Evolutionary conservation across 2,329 filamentous ascomycete genomes (phyloP).

Genomic region (Colletotrichum magnum): DNA sequence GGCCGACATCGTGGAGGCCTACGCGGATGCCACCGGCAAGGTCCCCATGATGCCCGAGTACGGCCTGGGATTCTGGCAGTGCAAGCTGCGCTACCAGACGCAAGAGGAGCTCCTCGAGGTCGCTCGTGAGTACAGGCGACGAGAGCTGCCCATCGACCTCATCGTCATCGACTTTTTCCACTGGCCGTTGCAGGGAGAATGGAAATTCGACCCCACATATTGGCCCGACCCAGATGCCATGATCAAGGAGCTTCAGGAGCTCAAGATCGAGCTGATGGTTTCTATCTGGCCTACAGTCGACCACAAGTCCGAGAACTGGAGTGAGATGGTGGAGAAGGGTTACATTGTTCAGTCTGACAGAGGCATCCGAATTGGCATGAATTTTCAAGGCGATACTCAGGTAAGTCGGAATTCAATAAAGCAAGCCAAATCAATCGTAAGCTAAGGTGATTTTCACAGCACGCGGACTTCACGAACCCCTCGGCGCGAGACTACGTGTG

Average conservation of each 20-base stretch:
- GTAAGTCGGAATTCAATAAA: too few relatives aligned
- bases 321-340: conserved; percentile 58
- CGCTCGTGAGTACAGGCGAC: conserved; percentile 67
- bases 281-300: conserved; percentile 75
- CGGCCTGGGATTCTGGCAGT: conserved; percentile 76
- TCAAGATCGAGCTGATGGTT: conserved; percentile 77
- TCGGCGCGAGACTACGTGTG: conserved; percentile 71
- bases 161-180: conserved; percentile 77
- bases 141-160: conserved; percentile 69
- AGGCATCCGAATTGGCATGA: conserved; percentile 70
- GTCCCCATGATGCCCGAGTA: conserved; percentile 77
- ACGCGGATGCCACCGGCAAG: conserved; percentile 67
- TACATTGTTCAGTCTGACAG: conserved; percentile 73
- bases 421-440: too few relatives aligned
- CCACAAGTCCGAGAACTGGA: conserved; percentile 49
- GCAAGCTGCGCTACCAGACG: conserved; percentile 73
- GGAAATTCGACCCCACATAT: conserved; percentile 74
- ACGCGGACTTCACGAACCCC: conserved; percentile 76
- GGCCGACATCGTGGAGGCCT: conserved; percentile 66
- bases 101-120: conserved; percentile 72
- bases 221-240: conserved; percentile 78
- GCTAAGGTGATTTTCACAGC: conserved; percentile 49
- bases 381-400: conserved; percentile 68
- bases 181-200: conserved; percentile 76
- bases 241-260: conserved; percentile 70